phyloP scores from a whole-genome alignment of 805 yeast genomes.

The Nakazawaea ishiwadae region DNA sequence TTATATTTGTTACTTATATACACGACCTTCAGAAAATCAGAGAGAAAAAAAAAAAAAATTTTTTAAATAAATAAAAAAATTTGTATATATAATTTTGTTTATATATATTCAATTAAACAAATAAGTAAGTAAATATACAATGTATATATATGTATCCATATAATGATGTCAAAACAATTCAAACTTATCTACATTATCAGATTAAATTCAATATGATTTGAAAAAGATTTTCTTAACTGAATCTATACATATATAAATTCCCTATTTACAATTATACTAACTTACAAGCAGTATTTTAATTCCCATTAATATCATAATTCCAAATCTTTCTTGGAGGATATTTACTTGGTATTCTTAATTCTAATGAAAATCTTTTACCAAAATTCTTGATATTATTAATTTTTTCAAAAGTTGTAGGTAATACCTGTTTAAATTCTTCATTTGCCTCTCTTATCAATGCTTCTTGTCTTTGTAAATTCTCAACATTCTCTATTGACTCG shows the following conservation, averaged over 20 bases:
- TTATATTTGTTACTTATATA: too few species aligned
- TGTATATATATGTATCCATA: too few species aligned
- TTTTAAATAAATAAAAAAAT: background rate
- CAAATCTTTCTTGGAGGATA: constrained; percentile 81
- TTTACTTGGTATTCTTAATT: constrained; percentile 83
- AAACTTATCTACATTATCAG: constrained; percentile 13
- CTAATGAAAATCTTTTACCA: constrained; percentile 67
- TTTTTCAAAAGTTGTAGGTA: constrained; percentile 51
- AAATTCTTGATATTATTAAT: constrained; percentile 51
- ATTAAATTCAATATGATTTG: background rate
- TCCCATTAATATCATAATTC: constrained; percentile 38
- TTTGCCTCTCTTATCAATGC: constrained; percentile 64
- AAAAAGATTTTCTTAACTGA: background rate
- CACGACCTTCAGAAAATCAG: too few species aligned
- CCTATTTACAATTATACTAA: constrained; percentile 3
- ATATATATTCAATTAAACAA: background rate
- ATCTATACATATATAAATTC: background rate
- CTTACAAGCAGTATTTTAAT: background rate
- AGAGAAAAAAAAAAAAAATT: too few species aligned
- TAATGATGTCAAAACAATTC: constrained; percentile 4
- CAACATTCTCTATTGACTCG: constrained; percentile 35
- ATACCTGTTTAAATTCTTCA: constrained; percentile 52
- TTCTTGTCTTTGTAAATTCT: constrained; percentile 55
- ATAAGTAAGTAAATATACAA: background rate
- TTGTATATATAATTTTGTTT: background rate